Evolutionary conservation across 345 rosid genomes (phyloP).

Genomic region (Arabis hirsuta): DNA sequence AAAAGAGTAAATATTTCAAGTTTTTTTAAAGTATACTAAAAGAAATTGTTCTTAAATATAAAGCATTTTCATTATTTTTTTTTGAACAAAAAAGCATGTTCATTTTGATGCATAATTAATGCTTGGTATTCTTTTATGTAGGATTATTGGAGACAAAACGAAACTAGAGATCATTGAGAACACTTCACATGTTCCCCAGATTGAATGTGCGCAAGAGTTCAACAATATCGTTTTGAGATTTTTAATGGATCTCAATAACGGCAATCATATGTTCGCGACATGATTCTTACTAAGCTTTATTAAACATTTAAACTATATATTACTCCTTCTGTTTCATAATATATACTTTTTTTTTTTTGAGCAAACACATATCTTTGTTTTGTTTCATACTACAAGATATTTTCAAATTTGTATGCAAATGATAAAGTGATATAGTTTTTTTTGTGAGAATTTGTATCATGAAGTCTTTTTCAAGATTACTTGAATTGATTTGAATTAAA

Average conservation of each 20-base stretch:
- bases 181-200: constrained; percentile 83
- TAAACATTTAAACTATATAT: background rate
- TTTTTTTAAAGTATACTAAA: background rate
- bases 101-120: background rate
- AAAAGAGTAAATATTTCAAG: background rate
- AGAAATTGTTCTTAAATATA: background rate
- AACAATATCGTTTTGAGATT: constrained; percentile 57
- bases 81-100: too few relatives aligned
- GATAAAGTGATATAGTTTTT: too few relatives aligned
- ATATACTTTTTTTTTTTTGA: too few relatives aligned
- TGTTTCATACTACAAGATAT: too few relatives aligned
- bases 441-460: too few relatives aligned
- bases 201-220: constrained; percentile 60
- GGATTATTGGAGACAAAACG: constrained; percentile 72
- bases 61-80: background rate
- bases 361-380: too few relatives aligned
- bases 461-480: too few relatives aligned
- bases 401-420: too few relatives aligned
- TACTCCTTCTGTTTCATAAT: too few relatives aligned
- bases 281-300: constrained; percentile 15
- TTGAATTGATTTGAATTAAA: too few relatives aligned
- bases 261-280: background rate
- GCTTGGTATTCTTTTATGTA: constrained; percentile 39
- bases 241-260: constrained; percentile 40
- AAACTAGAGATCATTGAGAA: constrained; percentile 63